phyloP scores from a whole-genome alignment of 306 rosid genomes.

The Hylodesmum podocarpum region DNA sequence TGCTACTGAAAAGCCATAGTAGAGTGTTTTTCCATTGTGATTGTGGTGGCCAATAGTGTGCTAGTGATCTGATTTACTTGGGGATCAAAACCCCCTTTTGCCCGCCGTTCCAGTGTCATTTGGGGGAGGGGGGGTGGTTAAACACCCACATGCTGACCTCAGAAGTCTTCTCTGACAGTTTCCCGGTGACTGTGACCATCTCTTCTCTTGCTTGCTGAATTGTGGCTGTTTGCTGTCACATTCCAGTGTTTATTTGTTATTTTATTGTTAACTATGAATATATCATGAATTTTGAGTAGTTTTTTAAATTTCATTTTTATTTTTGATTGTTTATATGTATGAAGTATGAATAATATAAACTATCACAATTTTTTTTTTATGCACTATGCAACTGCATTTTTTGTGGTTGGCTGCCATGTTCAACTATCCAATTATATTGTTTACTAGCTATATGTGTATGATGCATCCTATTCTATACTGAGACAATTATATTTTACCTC shows the following conservation, averaged over 20 bases:
- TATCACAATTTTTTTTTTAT: background rate
- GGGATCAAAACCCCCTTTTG: background rate
- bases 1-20: background rate
- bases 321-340: background rate
- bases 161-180: background rate
- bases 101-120: background rate
- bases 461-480: background rate
- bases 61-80: background rate
- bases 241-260: background rate
- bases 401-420: background rate
- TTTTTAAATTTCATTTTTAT: no score
- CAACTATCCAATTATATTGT: background rate
- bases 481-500: conserved; percentile 4
- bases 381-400: background rate
- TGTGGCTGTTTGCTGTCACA: background rate
- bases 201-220: background rate
- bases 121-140: background rate
- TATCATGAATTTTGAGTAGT: background rate
- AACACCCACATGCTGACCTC: background rate
- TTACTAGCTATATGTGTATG: background rate
- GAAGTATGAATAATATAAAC: background rate
- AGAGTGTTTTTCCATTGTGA: background rate
- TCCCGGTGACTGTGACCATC: background rate
- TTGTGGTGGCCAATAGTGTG: background rate
- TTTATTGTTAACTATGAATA: background rate